Percentiles rank a stretch among this genome's conserved stretches.
These are phyloP conservation scores for Cercospora sesami DNA, from an alignment of 2,329 filamentous ascomycete species.

Conservation along the genomic window DNA sequence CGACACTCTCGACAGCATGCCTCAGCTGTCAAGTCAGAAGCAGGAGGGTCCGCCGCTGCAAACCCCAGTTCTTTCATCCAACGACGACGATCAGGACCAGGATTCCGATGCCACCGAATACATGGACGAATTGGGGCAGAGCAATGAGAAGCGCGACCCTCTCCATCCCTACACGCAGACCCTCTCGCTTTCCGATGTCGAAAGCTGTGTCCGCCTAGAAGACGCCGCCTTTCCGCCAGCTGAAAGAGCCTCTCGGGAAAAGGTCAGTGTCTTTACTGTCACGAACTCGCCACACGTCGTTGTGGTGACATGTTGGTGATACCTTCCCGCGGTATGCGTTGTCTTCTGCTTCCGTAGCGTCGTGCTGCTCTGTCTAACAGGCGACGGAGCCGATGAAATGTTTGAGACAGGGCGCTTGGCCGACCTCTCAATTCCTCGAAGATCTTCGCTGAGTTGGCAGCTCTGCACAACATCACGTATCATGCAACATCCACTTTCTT, in stretches of 20 bases:
- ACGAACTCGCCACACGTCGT: slow-evolving; percentile 18
- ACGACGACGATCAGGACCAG: slow-evolving; percentile 10
- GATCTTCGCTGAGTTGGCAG: slow-evolving; percentile 11
- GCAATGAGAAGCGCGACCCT: slow-evolving; percentile 49
- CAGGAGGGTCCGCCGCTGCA: slow-evolving; percentile 29
- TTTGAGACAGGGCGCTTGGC: slow-evolving; percentile 1
- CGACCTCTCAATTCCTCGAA: slow-evolving; percentile 2
- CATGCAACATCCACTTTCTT: slow-evolving; percentile 6
- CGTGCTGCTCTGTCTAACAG: slow-evolving; percentile 23
- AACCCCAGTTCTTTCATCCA: slow-evolving; percentile 1
- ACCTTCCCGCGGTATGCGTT: slow-evolving; percentile 34
- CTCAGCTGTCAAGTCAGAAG: slow-evolving; percentile 38
- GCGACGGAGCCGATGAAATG: not conserved
- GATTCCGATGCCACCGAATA: slow-evolving; percentile 19
- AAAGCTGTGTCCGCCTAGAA: slow-evolving; percentile 62
- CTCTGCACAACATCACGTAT: slow-evolving; percentile 20
- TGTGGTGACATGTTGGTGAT: slow-evolving; percentile 31
- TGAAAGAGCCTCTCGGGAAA: slow-evolving; percentile 60
- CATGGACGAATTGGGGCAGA: slow-evolving; percentile 21
- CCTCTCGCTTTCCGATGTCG: slow-evolving; percentile 65
- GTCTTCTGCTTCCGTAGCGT: slow-evolving; percentile 26
- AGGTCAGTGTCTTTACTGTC: slow-evolving; percentile 49
- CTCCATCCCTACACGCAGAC: slow-evolving; percentile 74
- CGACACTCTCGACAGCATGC: slow-evolving; percentile 37
- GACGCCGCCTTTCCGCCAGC: slow-evolving; percentile 58